Evolutionary conservation across 2,329 filamentous ascomycete genomes (phyloP), one percentile per base, ranked within the genome.

Genomic region (Fusarium mangiferae): DNA sequence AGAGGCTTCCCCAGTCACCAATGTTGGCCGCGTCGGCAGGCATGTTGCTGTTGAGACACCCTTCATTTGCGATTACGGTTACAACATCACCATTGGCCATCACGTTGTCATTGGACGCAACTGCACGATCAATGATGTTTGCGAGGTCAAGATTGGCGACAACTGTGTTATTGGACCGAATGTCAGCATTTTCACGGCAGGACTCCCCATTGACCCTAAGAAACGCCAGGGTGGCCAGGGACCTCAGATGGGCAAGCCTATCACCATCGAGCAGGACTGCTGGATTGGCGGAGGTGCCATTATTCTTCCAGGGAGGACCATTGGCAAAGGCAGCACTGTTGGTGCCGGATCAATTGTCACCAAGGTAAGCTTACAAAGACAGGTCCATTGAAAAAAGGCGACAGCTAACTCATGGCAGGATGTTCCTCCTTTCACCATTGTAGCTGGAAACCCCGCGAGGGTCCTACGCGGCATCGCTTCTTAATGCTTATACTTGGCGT

Each of bases 31-130:
- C 30, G 89, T 96, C 10, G 94, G 94, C n/a, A 89, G 91, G 22
- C 90, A 92, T 62, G 92, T 94, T 10, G 87, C 92, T 46, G 93
- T 99, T 33, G 94, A 98, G 78, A 91, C 93, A 6, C 96, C 96
- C 0, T 98, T 99, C 81, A 91, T 88, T 52, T 98, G 96, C 81
- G 95, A 98, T 78, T 98, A 98, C 79, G 96, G 96, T 2, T 98
- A 98, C 84, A 98, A 99, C 81, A 93, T 98, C 77, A 89, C 89
- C 54, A 93, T 99, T 75, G 95, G 94, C 18, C 92, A 95, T 76
- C 92, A 96, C 73, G 94, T 97, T 6, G 89, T 92, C 62, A 93
- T 99, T 75, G 94, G 93, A 24, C 89, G 93, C 62, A 93, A 94
- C 78, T 98, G 95, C 82, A 92, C 91, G 33, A 92, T 98, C 79